Percentiles rank a stretch among this genome's conserved stretches.
Conservation (phyloP, 108 stramenopile genomes). For the Chaetoceros tenuissimus region DNA sequence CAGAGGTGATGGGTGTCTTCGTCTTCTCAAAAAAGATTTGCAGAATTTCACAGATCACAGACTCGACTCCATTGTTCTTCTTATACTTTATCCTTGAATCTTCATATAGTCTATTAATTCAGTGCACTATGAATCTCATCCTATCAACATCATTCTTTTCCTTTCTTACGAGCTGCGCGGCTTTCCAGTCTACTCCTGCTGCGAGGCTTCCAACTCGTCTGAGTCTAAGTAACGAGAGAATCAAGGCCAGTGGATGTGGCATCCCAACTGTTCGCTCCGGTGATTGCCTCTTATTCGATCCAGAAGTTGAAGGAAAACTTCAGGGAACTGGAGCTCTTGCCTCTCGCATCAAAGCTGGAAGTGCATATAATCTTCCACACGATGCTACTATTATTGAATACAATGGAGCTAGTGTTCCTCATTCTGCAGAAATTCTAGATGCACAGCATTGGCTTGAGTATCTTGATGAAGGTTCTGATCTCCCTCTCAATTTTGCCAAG, state of each 20-base stretch:
- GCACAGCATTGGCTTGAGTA: conserved; percentile 79
- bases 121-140: no score
- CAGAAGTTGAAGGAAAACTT: conserved; percentile 43
- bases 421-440: conserved; percentile 12
- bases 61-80: no score
- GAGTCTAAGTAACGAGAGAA: neutral
- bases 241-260: conserved; percentile 36
- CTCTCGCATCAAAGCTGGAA: conserved; percentile 23
- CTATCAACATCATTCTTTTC: no score
- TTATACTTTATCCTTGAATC: no score
- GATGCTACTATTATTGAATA: neutral
- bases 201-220: neutral
- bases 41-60: no score
- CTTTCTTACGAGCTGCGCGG: no score
- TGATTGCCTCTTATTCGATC: conserved; percentile 46
- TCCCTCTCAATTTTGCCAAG: conserved; percentile 65
- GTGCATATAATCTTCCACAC: neutral
- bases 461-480: conserved; percentile 36
- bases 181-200: no score
- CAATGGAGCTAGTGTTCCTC: neutral
- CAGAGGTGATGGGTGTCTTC: no score
- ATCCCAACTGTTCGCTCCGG: conserved; percentile 29
- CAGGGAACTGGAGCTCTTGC: conserved; percentile 33
- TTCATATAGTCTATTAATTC: no score
- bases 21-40: no score